A percentile compares a stretch with the other conserved stretches of the same genome.
These are phyloP conservation scores for Ustanciosporium gigantosporum DNA, from an alignment of 1,284 basidiomycete genomes.

Conservation along the genomic window DNA sequence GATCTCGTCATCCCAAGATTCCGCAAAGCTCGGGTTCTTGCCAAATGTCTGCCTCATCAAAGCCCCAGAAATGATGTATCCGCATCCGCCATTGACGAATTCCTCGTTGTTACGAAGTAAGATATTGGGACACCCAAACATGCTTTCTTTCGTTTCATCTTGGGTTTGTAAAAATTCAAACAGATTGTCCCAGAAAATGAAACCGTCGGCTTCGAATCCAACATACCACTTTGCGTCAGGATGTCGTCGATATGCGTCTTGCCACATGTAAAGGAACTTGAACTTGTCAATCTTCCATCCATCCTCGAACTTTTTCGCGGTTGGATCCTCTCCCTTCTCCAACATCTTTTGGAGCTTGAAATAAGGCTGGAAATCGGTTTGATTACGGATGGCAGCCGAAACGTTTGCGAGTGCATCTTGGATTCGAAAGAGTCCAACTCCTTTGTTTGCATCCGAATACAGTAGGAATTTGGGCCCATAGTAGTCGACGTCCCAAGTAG, in stretches of 20 bases:
- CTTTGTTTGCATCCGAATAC: slow-evolving; percentile 12
- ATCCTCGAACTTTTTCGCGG: not conserved
- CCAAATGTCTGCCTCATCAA: slow-evolving; percentile 25
- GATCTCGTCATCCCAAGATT: slow-evolving; percentile 10
- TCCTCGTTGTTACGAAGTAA: slow-evolving; percentile 9
- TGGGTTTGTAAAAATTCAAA: slow-evolving; percentile 13
- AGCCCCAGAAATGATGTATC: slow-evolving; percentile 19
- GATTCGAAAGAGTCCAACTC: slow-evolving; percentile 4
- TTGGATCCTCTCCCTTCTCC: not conserved
- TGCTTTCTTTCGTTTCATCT: slow-evolving; percentile 4
- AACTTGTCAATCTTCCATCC: slow-evolving; percentile 29
- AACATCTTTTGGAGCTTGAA: slow-evolving; percentile 6
- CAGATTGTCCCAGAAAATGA: slow-evolving; percentile 17
- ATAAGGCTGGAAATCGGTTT: slow-evolving; percentile 10
- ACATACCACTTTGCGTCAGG: slow-evolving; percentile 26
- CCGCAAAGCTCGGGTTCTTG: slow-evolving; percentile 7
- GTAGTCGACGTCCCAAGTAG: slow-evolving; percentile 1
- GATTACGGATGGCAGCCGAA: slow-evolving; percentile 3
- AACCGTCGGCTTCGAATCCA: slow-evolving; percentile 32
- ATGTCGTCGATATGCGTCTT: slow-evolving; percentile 13
- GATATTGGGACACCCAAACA: slow-evolving; percentile 16
- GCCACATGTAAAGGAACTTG: slow-evolving; percentile 38
- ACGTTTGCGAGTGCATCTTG: slow-evolving; percentile 26
- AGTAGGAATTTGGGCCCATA: slow-evolving; percentile 7
- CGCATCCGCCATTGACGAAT: slow-evolving; percentile 27